These are phyloP conservation scores for Rosa chinensis DNA, from an alignment of 306 rosid species.

Conservation along the genomic window DNA sequence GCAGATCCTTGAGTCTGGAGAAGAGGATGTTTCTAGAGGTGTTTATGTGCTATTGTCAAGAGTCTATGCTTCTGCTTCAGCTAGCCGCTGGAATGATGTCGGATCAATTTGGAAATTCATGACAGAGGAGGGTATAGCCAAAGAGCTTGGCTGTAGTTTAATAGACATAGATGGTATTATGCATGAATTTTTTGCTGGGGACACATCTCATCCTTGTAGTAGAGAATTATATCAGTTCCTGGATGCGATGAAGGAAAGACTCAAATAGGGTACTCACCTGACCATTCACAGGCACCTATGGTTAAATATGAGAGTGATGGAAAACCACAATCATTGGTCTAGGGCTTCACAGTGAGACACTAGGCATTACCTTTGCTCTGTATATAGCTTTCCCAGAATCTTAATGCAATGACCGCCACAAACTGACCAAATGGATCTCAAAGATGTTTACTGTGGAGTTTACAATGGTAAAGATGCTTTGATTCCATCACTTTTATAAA, in stretches of 20 bases:
- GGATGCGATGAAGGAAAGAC: conserved; percentile 49
- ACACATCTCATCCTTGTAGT: conserved; percentile 63
- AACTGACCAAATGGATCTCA: conserved; percentile 58
- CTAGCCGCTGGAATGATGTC: conserved; percentile 66
- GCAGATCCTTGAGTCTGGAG: conserved; percentile 52
- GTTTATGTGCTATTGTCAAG: conserved; percentile 73
- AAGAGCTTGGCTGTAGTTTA: conserved; percentile 76
- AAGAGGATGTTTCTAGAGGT: conserved; percentile 50
- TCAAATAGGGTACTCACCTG: conserved; percentile 49
- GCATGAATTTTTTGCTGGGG: conserved; percentile 84
- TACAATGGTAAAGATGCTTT: conserved; percentile 55
- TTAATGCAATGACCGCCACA: conserved; percentile 68
- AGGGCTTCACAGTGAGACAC: conserved; percentile 38
- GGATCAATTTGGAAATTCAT: conserved; percentile 68
- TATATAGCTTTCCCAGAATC: conserved; percentile 56
- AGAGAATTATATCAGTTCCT: conserved; percentile 46
- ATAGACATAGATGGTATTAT: conserved; percentile 63
- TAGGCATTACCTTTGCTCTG: conserved; percentile 73
- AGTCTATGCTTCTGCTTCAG: conserved; percentile 57
- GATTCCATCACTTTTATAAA: conserved; percentile 49
- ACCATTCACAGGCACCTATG: conserved; percentile 55
- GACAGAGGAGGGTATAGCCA: conserved; percentile 54
- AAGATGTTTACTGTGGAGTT: conserved; percentile 44
- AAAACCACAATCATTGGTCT: conserved; percentile 16
- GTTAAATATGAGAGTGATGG: conserved; percentile 42